Percentiles rank a stretch among this genome's conserved stretches.
Conservation (phyloP, 2,329 filamentous ascomycete species). For the Penicillium italicum region DNA sequence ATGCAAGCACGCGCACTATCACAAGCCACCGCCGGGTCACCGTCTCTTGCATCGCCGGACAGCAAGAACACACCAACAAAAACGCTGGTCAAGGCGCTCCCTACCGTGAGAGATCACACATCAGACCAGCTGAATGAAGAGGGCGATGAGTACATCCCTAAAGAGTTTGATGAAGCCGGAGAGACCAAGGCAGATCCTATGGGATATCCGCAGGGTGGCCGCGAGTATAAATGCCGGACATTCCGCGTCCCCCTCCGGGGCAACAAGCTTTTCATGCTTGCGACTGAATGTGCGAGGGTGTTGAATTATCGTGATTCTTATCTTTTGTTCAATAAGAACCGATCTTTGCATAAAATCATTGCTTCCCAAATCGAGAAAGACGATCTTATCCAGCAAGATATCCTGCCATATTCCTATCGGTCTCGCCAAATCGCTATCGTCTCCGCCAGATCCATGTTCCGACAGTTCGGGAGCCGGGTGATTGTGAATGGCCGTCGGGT, state of each 20-base stretch:
- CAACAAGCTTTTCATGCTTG: conserved; percentile 96
- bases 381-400: conserved; percentile 89
- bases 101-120: conserved; percentile 93
- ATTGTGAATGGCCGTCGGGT: conserved; percentile 87
- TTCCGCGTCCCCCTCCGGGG: conserved; percentile 89
- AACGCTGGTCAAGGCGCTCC: conserved; percentile 87
- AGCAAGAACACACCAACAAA: conserved; percentile 70
- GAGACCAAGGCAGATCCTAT: conserved; percentile 89
- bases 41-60: conserved; percentile 57
- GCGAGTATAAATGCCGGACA: conserved; percentile 88
- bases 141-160: conserved; percentile 89
- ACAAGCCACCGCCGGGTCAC: conserved; percentile 43
- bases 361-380: conserved; percentile 95
- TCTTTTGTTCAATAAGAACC: conserved; percentile 96
- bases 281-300: conserved; percentile 92
- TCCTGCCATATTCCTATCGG: conserved; percentile 92
- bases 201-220: conserved; percentile 74
- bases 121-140: conserved; percentile 88
- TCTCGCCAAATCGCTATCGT: conserved; percentile 99
- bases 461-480: conserved; percentile 93
- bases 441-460: conserved; percentile 96
- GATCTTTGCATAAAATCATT: conserved; percentile 96
- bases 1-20: conserved; percentile 39
- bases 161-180: conserved; percentile 87
- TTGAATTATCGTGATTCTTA: conserved; percentile 97